Evolutionary conservation across 1,284 basidiomycete genomes (phyloP).

Genomic region (Moniliella sp.): DNA sequence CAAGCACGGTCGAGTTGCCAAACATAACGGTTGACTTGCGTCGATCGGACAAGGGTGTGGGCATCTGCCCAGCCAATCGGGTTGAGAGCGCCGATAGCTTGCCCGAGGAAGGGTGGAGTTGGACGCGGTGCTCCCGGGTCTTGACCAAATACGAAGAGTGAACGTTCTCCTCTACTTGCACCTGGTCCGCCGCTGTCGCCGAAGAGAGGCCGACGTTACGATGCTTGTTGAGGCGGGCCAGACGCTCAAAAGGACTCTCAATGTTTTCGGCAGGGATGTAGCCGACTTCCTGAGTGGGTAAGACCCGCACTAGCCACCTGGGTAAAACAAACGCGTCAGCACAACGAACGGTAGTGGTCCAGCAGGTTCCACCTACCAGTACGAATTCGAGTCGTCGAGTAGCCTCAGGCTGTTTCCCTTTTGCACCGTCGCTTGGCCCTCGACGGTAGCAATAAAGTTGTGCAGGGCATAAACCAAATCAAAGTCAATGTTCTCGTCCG

Average conservation of each 20-base stretch:
- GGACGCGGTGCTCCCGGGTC: conserved; percentile 10
- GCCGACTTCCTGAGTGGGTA: conserved; percentile 61
- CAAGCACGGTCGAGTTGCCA: conserved; percentile 23
- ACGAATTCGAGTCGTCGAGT: conserved; percentile 32
- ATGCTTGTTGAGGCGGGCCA: conserved; percentile 87
- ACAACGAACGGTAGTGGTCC: too few relatives aligned
- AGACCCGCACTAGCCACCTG: conserved; percentile 29
- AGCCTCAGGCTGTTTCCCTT: conserved; percentile 31
- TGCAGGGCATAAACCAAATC: conserved; percentile 33
- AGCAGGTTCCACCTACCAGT: conserved; percentile 16
- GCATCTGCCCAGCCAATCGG: conserved; percentile 11
- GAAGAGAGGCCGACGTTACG: conserved; percentile 58
- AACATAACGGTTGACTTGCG: too few relatives aligned
- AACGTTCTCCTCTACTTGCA: conserved; percentile 16
- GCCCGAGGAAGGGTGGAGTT: conserved; percentile 23
- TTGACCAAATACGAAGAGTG: conserved; percentile 22
- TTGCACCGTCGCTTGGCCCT: conserved; percentile 31
- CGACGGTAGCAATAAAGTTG: conserved; percentile 31
- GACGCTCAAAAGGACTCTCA: conserved; percentile 85
- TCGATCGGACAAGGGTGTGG: conserved; percentile 5
- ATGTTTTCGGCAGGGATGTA: conserved; percentile 99
- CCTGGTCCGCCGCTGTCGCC: conserved; percentile 29
- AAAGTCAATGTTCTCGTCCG: conserved; percentile 33
- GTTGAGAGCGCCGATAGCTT: conserved; percentile 28
- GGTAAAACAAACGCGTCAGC: too few relatives aligned